Evolutionary conservation across 176 grass and related monocot genomes (phyloP), one percentile per base, ranked within the genome.

Genomic region (Aegilops longissima): DNA sequence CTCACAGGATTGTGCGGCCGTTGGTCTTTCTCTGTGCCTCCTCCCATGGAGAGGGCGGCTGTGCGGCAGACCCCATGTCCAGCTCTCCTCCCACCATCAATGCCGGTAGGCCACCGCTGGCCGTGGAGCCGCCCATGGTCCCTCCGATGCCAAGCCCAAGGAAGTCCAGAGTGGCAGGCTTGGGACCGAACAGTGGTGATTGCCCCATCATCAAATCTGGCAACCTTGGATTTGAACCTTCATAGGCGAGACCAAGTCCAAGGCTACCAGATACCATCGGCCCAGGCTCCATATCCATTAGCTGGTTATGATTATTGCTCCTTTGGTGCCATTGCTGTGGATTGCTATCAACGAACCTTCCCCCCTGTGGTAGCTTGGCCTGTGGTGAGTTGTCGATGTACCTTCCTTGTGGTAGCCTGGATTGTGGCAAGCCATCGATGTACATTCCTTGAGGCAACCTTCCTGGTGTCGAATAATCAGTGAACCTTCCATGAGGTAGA

Each of bases 141-240:
- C 86, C 90, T 88, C 90, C 90, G 24, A 86, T 86, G 82, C 90
- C 90, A 78, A 92, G 90, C 72, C 90, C 90, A 78, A 92, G 90
- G 44, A 92, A 92, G 65, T 92, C 90, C 86, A 88, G 78, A 42
- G 90, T 92, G 65, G 86, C 86, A 78, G 90, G 90, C 33, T 92
- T 92, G 65, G 90, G 78, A 88, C 82, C 86, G 4, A 88, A 92
- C 31, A 92, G 65, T 78, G 86, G 63, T 47, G 90, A 92, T 82
- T 83, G 78, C 69, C 86, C 82, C 90, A 82, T 88, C 82, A 91
- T 67, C 82, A 88, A 77, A 74, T 92, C 90, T 13, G 90, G 90
- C 82, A 92, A 47, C 54, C 33, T 72, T 86, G 90, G 24, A 82
- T 85, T 88, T 17, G 86, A 78, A 88, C 54, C 85, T 76, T 88